A percentile compares a stretch with the other conserved stretches of the same genome.
These are phyloP conservation scores for Prunus armeniaca DNA, from an alignment of 306 rosid species.

Conservation along the genomic window DNA sequence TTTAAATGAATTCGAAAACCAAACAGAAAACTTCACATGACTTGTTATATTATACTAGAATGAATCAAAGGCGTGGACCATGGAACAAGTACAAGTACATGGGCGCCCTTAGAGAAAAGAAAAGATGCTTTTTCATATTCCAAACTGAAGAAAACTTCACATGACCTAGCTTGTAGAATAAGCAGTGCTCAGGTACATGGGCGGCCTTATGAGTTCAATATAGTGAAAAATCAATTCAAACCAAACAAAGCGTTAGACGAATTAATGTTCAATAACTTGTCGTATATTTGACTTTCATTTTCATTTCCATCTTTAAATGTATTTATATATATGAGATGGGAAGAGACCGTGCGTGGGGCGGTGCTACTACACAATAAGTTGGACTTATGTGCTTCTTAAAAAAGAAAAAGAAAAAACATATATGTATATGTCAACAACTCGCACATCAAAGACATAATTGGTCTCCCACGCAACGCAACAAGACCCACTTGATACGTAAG, in stretches of 20 bases:
- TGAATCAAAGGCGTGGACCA: background rate
- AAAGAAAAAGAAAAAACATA: too few species aligned
- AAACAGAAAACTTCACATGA: background rate
- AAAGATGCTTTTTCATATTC: background rate
- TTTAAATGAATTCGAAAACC: background rate
- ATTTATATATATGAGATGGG: background rate
- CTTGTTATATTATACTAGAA: background rate
- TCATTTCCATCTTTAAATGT: background rate
- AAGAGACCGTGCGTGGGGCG: too few species aligned
- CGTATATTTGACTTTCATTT: background rate
- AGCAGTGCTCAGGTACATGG: background rate
- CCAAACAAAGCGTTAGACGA: background rate
- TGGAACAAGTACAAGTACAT: background rate
- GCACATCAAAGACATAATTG: background rate
- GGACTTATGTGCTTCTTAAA: too few species aligned
- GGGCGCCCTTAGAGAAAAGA: background rate
- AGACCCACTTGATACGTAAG: slow-evolving; percentile 11
- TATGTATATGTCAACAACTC: background rate
- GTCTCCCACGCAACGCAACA: background rate
- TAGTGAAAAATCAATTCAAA: background rate
- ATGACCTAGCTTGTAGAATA: background rate
- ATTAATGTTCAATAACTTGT: background rate
- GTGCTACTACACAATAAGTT: too few species aligned
- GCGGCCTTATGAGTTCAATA: background rate
- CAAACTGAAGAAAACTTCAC: background rate